phyloP scores from a whole-genome alignment of 352 stramenopile species.

The Globisporangium takayamanum region DNA sequence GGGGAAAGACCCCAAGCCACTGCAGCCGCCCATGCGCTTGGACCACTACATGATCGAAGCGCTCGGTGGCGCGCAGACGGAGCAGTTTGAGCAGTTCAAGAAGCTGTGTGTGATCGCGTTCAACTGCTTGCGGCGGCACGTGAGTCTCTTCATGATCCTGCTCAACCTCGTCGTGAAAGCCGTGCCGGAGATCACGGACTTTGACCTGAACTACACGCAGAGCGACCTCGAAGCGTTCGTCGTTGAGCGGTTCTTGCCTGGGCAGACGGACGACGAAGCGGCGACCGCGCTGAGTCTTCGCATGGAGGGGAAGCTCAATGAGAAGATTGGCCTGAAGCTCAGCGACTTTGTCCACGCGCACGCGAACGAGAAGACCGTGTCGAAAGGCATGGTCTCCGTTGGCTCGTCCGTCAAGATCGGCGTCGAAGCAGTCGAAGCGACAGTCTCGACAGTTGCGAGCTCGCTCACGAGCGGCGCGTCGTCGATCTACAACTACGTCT shows the following conservation, averaged over 20 bases:
- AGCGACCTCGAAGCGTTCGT: conserved; percentile 80
- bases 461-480: conserved; percentile 67
- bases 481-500: conserved; percentile 86
- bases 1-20: conserved; percentile 96
- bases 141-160: conserved; percentile 87
- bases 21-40: conserved; percentile 96
- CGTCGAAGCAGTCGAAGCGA: conserved; percentile 62
- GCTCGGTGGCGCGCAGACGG: conserved; percentile 68
- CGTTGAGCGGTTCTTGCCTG: conserved; percentile 75
- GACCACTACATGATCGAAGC: conserved; percentile 90
- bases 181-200: conserved; percentile 81
- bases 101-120: conserved; percentile 83
- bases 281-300: conserved; percentile 72
- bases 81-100: conserved; percentile 83
- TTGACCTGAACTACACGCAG: conserved; percentile 80
- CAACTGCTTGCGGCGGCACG: conserved; percentile 79
- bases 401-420: conserved; percentile 79
- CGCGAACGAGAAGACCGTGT: conserved; percentile 81
- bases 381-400: conserved; percentile 73
- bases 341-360: conserved; percentile 85
- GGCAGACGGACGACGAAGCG: conserved; percentile 76
- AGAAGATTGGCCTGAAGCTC: conserved; percentile 80
- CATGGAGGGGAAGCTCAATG: conserved; percentile 85
- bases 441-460: conserved; percentile 72
- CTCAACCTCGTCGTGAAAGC: conserved; percentile 77